A percentile compares a stretch with the other conserved stretches of the same genome.
phyloP scores from a whole-genome alignment of 1,284 basidiomycete species.

The Hortiboletus rubellus region DNA sequence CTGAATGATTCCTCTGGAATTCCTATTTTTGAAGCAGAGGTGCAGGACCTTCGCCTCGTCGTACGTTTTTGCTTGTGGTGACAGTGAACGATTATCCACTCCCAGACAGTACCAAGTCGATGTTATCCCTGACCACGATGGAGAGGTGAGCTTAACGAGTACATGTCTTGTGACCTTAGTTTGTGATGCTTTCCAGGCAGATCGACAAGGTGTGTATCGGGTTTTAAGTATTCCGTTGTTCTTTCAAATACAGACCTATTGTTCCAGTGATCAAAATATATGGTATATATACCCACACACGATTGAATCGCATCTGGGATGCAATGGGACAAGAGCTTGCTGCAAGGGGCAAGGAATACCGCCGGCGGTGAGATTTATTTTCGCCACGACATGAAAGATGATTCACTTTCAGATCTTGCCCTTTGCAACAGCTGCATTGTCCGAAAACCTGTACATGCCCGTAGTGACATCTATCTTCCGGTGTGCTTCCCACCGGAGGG shows the following conservation, averaged over 20 bases:
- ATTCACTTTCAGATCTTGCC: slow-evolving; percentile 1
- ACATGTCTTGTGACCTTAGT: neutral
- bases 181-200: slow-evolving; percentile 38
- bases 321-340: slow-evolving; percentile 52
- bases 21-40: slow-evolving; percentile 68
- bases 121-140: slow-evolving; percentile 52
- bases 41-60: slow-evolving; percentile 64
- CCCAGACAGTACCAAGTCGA: slow-evolving; percentile 61
- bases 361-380: slow-evolving; percentile 37
- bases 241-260: neutral
- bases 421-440: slow-evolving; percentile 43
- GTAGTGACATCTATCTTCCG: slow-evolving; percentile 47
- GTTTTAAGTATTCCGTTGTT: neutral
- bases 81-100: neutral
- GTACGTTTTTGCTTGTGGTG: slow-evolving; percentile 38
- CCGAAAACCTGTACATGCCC: slow-evolving; percentile 40
- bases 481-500: slow-evolving; percentile 41
- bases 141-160: slow-evolving; percentile 39
- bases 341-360: slow-evolving; percentile 56
- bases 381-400: neutral
- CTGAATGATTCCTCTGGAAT: slow-evolving; percentile 49
- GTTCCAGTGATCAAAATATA: slow-evolving; percentile 58
- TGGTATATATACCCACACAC: slow-evolving; percentile 62
- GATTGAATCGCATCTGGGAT: slow-evolving; percentile 60
- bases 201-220: slow-evolving; percentile 49